Evolutionary conservation across 208 protist species (phyloP), one percentile per base, ranked within the genome.

Genomic region (Acanthamoeba triangularis): DNA sequence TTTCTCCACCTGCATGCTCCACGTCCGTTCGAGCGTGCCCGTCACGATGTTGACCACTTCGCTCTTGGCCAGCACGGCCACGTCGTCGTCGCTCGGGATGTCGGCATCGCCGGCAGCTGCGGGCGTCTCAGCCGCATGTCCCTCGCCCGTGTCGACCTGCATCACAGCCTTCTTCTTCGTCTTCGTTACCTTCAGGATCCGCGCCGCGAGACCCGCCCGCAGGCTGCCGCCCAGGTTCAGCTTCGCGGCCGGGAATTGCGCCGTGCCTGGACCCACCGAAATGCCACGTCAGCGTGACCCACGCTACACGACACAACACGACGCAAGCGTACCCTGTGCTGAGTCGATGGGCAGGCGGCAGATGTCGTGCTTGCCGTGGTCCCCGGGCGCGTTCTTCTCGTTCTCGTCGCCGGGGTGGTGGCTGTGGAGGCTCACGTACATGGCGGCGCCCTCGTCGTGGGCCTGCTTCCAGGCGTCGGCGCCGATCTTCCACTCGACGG

Each of bases 1-100:
- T 20, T 20, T 76, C 67, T 76, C 67, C 28, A 76, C 8, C 67
- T 76, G 67, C 67, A 76, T 76, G 67, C 67, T 76, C 67, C 67
- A 76, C 35, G 67, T 76, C 67, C 67, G 44, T 30, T 76, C 67
- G 14, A 76, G 67, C 28, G 30, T 76, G 67, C 67, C 67, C 35
- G 67, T 41, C 67, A 76, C 67, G 11, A 76, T 23, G 67, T 76
- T 76, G 33, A 76, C 67, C 67, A 76, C 67, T 7, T 41, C 67
- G 67, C 67, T 76, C 67, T 76, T 76, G 67, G 67, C 67, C 67
- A 76, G 23, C 67, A 44, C 67, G 1, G 67, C n/a, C 35, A 41
- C 14, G 33, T 33, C 67, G n/a, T 33, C 67, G 33, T 76, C 35
- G 67, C 67, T 65, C 20, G 59, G 59, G 20, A 41, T 3, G 33